Base-by-base conservation (phyloP, 148 eudicot genomes). In the Heliamphora exappendiculata region DNA sequence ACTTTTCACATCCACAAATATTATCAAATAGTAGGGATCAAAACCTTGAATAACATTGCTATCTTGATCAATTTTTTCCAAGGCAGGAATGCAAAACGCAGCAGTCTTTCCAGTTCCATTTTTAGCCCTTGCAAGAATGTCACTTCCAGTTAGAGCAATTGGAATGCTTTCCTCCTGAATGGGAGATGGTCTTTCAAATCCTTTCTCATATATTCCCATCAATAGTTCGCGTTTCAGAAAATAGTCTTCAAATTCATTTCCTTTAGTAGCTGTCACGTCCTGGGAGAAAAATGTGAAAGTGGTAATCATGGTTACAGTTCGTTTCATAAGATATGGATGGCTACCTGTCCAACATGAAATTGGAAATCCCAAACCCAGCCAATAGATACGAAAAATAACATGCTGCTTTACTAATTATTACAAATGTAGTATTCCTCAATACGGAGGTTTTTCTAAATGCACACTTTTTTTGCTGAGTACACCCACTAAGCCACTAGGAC, bases 221-320 rank as follows among this genome's bases (percentile, higher is more conserved):
- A 92, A 88, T 64, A 92, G 83, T 79, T 92, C 97, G 64, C 97
- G 94, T 76, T 90, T 92, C 78, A 92, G 72, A 81, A 92, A 92
- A 81, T 92, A 92, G 78, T 90, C 97, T 81, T 92, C 94, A 74
- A 92, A 90, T 80, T 92, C 97, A 77, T 92, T 92, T 82, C 94
- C 94, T 85, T 92, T 92, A n/a, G 97, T 92, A 67, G 97, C 97
- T 39, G 94, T 90, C 80, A 92, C 97, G 83, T 92, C 97, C 97
- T 90, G 86, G 7, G 62, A 68, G 60, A 76, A 36, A 65, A 76
- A 59, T 22, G n/a, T 64, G 54, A 67, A 39, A 31, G 36, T 37
- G 51, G 60, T 63, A 73, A 76, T 62, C 44, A 73, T 26, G 63
- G 59, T 49, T 71, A 67, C 49, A 67, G 24, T 5, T 36, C 7